A percentile compares a stretch with the other conserved stretches of the same genome.
phyloP scores from a whole-genome alignment of 2,329 filamentous ascomycete genomes.

The Aciculosporium take region DNA sequence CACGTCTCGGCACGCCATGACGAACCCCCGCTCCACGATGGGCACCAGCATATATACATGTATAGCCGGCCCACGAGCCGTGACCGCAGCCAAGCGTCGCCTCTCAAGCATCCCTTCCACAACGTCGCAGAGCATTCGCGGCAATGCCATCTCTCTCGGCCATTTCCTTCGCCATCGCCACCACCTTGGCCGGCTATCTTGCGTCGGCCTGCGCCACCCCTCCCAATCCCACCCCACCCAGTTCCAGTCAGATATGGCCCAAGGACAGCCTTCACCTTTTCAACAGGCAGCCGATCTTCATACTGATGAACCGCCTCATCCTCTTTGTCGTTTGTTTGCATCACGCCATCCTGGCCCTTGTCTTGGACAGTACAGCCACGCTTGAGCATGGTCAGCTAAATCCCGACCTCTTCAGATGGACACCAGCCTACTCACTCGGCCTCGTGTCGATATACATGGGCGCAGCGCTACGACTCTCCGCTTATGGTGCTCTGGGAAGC shows the following conservation, averaged over 20 bases:
- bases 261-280: slow-evolving; percentile 3
- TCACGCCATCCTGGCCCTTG: neutral
- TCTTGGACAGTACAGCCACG: neutral
- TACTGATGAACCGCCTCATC: neutral
- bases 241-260: neutral
- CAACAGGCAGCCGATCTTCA: neutral
- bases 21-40: too few relatives aligned
- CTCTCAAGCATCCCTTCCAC: neutral
- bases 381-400: slow-evolving; percentile 11
- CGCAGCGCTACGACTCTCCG: slow-evolving; percentile 18
- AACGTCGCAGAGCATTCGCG: neutral
- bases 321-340: neutral
- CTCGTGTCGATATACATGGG: slow-evolving; percentile 17
- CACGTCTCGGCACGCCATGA: too few relatives aligned
- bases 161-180: slow-evolving; percentile 1
- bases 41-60: neutral
- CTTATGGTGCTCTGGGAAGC: slow-evolving; percentile 30
- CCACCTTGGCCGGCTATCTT: slow-evolving; percentile 1
- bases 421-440: slow-evolving; percentile 15
- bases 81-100: neutral
- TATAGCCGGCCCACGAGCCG: neutral
- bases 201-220: neutral
- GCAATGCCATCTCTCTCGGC: slow-evolving; percentile 4
- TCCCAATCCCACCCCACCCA: slow-evolving; percentile 1
- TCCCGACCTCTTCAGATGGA: slow-evolving; percentile 19